phyloP scores from a whole-genome alignment of 2,329 filamentous ascomycete genomes.

The Lachnellula cervina region DNA sequence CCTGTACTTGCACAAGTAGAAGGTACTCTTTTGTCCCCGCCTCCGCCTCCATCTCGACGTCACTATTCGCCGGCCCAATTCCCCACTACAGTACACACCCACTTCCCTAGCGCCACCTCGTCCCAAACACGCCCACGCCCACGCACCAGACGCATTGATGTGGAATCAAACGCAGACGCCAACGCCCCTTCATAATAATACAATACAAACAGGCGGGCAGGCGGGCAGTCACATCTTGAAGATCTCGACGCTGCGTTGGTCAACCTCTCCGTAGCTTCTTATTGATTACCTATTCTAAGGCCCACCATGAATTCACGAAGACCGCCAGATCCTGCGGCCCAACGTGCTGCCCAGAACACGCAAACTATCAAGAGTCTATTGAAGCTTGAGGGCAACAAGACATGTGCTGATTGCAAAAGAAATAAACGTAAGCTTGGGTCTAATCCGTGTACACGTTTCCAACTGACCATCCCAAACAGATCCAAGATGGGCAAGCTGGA shows the following conservation, averaged over 20 bases:
- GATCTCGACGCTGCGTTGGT: not conserved
- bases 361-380: conserved; percentile 90
- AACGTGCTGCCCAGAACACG: conserved; percentile 89
- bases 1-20: no score
- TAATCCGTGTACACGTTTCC: not conserved
- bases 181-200: conserved; percentile 5
- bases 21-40: conserved; percentile 5
- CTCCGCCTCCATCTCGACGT: conserved; percentile 7
- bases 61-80: not conserved
- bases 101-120: conserved; percentile 1
- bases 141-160: conserved; percentile 10
- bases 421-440: conserved; percentile 74
- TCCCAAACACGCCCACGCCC: not conserved
- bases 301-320: conserved; percentile 67
- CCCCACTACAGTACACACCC: not conserved
- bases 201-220: not conserved
- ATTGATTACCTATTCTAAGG: conserved; percentile 11
- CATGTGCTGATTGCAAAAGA: conserved; percentile 96
- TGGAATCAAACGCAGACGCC: conserved; percentile 17
- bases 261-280: conserved; percentile 6
- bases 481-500: conserved; percentile 99
- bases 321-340: conserved; percentile 69
- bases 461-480: conserved; percentile 49
- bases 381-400: conserved; percentile 93
- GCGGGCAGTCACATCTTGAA: conserved; percentile 1